Evolutionary conservation across 345 rosid genomes (phyloP).

Genomic region (Heritiera fomes): DNA sequence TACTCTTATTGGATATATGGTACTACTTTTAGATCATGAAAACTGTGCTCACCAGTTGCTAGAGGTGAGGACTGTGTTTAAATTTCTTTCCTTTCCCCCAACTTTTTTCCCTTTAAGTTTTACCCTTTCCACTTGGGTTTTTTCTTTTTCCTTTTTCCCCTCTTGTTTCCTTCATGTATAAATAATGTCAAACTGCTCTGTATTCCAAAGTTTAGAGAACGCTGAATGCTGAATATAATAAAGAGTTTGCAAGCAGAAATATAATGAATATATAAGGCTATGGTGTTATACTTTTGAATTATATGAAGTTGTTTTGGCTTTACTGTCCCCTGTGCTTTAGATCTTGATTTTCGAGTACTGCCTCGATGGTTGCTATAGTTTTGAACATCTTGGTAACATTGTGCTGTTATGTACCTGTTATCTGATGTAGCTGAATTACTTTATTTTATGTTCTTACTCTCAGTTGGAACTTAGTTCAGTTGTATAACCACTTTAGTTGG

Average conservation of each 20-base stretch:
- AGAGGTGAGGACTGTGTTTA: conserved; percentile 15
- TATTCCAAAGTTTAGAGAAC: neutral
- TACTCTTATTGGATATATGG: neutral
- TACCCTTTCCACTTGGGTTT: neutral
- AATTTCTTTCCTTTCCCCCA: neutral
- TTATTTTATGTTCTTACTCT: neutral
- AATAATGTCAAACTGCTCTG: neutral
- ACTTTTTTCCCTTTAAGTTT: neutral
- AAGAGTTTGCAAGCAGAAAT: neutral
- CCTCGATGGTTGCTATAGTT: neutral
- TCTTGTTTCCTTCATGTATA: neutral
- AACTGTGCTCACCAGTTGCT: neutral
- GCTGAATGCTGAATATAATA: neutral
- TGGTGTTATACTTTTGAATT: neutral
- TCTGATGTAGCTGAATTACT: neutral
- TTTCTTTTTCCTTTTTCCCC: neutral
- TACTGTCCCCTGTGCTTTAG: neutral
- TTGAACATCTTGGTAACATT: neutral
- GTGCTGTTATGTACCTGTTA: neutral
- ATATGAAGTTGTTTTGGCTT: neutral
- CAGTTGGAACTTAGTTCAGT: neutral
- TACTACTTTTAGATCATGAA: conserved; percentile 13
- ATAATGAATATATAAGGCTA: neutral
- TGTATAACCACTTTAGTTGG: too few relatives aligned
- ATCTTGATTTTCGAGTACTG: neutral